Conservation (phyloP, 306 rosid species). For the Prunus salicina region DNA sequence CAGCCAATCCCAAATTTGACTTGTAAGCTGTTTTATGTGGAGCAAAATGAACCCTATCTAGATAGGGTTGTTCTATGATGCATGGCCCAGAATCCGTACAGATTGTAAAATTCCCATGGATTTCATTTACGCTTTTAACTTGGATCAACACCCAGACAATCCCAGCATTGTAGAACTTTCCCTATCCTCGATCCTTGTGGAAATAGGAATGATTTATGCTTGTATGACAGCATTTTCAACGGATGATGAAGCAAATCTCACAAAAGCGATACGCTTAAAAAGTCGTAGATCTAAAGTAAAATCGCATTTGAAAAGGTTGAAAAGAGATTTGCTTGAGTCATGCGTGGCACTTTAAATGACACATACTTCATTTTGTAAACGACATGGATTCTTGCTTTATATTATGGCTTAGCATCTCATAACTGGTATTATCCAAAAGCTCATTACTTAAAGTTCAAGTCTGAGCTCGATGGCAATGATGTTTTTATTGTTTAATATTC, state of each 20-base stretch:
- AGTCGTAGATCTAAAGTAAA: neutral
- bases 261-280: neutral
- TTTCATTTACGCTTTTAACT: too few relatives aligned
- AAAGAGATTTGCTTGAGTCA: neutral
- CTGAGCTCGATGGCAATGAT: neutral
- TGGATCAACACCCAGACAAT: too few relatives aligned
- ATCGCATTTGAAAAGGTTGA: neutral
- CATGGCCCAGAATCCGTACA: neutral
- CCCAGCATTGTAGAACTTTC: too few relatives aligned
- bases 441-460: neutral
- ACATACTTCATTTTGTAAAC: neutral
- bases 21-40: neutral
- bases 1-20: neutral
- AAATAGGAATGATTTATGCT: neutral
- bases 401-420: constrained; percentile 3
- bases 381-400: constrained; percentile 10
- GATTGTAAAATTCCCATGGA: too few relatives aligned
- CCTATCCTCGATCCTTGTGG: too few relatives aligned
- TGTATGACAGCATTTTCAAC: neutral
- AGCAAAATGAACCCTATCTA: neutral
- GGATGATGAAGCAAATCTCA: neutral
- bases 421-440: neutral
- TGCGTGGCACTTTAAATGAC: neutral
- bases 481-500: neutral
- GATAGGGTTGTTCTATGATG: neutral